A percentile compares a stretch with the other conserved stretches of the same genome.
These are phyloP conservation scores for Eucalyptus erythrocorys DNA, from an alignment of 345 rosid genomes.

Conservation along the genomic window DNA sequence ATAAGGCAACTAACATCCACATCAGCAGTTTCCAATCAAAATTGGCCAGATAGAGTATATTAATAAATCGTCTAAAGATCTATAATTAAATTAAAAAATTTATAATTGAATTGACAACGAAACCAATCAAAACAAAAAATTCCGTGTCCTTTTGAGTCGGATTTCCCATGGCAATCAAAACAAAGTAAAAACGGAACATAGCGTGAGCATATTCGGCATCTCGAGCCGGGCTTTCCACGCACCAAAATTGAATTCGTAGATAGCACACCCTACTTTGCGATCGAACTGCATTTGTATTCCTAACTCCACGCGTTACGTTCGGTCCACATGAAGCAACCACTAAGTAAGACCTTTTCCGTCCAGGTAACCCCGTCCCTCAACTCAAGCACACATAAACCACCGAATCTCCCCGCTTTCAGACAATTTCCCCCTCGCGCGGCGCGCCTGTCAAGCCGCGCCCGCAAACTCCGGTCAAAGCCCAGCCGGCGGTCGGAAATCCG, in stretches of 20 bases:
- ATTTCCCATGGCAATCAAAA: background rate
- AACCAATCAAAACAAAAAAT: too few species aligned
- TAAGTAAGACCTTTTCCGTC: background rate
- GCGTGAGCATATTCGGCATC: background rate
- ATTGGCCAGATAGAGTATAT: fast-evolving
- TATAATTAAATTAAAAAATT: too few species aligned
- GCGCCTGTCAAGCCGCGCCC: background rate
- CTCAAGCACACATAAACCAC: background rate
- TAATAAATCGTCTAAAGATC: too few species aligned
- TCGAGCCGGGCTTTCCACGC: background rate
- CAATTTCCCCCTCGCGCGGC: background rate
- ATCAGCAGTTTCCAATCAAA: background rate
- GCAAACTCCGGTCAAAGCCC: background rate
- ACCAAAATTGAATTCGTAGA: background rate
- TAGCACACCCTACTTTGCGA: background rate
- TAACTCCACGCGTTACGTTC: background rate
- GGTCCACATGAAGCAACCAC: background rate
- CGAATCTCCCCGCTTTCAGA: background rate
- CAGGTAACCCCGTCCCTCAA: background rate
- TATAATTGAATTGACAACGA: too few species aligned
- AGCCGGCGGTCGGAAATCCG: background rate
- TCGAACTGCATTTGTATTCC: background rate
- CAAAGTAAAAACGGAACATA: background rate
- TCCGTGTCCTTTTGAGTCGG: too few species aligned
- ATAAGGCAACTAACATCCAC: fast-evolving